Evolutionary conservation across 1,139 yeast genomes (phyloP).

Genomic region (Candida tetrigidarum): DNA sequence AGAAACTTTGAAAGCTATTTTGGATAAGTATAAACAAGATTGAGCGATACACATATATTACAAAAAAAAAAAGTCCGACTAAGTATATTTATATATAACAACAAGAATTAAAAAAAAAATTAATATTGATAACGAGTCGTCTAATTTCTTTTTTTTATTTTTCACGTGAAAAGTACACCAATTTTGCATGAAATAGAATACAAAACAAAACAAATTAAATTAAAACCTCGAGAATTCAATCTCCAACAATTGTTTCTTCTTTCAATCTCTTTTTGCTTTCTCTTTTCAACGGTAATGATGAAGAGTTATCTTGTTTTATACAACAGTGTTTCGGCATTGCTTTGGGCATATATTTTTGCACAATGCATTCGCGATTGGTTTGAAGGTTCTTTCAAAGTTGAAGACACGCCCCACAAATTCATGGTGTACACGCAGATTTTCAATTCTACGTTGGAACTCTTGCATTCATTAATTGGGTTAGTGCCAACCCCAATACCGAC

Average conservation of each 20-base stretch:
- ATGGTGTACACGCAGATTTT: conserved; percentile 32
- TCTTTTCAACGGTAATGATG: neutral
- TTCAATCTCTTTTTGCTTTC: neutral
- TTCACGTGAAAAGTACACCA: neutral
- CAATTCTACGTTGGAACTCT: conserved; percentile 34
- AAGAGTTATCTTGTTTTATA: conserved; percentile 38
- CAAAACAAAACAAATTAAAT: too few species aligned
- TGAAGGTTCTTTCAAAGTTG: conserved; percentile 8
- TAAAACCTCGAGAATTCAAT: too few species aligned
- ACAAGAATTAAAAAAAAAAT: too few species aligned
- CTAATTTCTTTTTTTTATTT: neutral
- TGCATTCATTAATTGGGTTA: conserved; percentile 29
- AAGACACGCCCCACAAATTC: conserved; percentile 30
- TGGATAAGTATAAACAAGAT: conserved; percentile 30
- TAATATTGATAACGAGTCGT: neutral
- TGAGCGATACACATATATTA: too few species aligned
- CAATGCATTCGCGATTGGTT: conserved; percentile 21
- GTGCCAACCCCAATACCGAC: conserved; percentile 36
- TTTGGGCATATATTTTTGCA: conserved; percentile 63
- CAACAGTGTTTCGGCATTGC: conserved; percentile 65
- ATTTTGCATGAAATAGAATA: neutral
- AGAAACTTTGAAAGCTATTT: conserved; percentile 32
- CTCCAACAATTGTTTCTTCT: neutral
- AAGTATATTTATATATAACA: neutral
- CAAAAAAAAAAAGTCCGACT: neutral